A percentile compares a stretch with the other conserved stretches of the same genome.
Conservation (phyloP, 2,329 filamentous ascomycete genomes). For the Alternaria longipes region DNA sequence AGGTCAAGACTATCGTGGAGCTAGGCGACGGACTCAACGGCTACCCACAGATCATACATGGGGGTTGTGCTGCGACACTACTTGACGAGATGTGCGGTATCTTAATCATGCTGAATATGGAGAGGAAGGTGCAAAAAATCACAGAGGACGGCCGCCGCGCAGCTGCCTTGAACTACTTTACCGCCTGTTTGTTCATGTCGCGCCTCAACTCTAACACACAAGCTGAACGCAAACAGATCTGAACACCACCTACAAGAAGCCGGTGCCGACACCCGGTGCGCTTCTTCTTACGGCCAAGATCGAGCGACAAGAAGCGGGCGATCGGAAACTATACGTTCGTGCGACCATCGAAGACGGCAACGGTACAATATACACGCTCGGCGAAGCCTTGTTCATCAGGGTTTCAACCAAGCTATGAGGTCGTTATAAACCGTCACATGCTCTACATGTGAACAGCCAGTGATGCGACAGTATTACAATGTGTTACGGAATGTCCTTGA, state of each 20-base stretch:
- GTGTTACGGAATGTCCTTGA: not conserved
- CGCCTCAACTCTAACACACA: not conserved
- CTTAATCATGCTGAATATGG: slow-evolving; percentile 57
- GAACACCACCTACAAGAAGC: slow-evolving; percentile 64
- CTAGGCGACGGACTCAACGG: slow-evolving; percentile 65
- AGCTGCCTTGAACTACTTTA: slow-evolving; percentile 34
- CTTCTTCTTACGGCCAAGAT: slow-evolving; percentile 59
- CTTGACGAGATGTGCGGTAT: slow-evolving; percentile 67
- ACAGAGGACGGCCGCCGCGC: slow-evolving; percentile 11
- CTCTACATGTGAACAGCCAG: not conserved
- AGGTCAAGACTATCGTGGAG: slow-evolving; percentile 53
- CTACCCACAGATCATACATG: slow-evolving; percentile 63
- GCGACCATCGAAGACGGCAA: slow-evolving; percentile 61
- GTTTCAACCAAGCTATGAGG: slow-evolving; percentile 36
- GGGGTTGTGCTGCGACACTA: slow-evolving; percentile 66
- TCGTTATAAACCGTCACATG: not conserved
- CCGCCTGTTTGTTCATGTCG: slow-evolving; percentile 43
- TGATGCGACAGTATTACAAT: not conserved
- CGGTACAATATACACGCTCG: slow-evolving; percentile 60
- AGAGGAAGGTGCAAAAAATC: slow-evolving; percentile 24
- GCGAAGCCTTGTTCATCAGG: slow-evolving; percentile 63
- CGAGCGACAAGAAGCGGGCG: slow-evolving; percentile 60
- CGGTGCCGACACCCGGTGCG: slow-evolving; percentile 61
- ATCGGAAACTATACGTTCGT: slow-evolving; percentile 63
- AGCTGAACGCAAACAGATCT: slow-evolving; percentile 52